Evolutionary conservation across 2,329 filamentous ascomycete genomes (phyloP).

Genomic region (Nectriaceae sp.): DNA sequence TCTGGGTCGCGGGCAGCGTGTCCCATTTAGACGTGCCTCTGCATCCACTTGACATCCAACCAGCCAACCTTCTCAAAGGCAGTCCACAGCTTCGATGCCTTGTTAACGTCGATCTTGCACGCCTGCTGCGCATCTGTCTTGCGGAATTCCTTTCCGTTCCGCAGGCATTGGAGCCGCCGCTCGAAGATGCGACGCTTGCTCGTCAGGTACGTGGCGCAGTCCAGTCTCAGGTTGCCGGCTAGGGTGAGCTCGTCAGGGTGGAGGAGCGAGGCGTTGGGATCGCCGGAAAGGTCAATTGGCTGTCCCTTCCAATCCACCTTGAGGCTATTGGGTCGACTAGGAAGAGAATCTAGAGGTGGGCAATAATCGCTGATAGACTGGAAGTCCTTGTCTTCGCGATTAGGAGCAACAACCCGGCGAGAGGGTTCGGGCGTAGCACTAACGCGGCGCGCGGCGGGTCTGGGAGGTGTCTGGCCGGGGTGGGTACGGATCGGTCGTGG

Average conservation of each 20-base stretch:
- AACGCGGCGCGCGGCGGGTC: slow-evolving; percentile 34
- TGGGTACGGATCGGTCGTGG: slow-evolving; percentile 39
- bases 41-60: slow-evolving; percentile 61
- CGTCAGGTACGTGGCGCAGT: slow-evolving; percentile 85
- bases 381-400: slow-evolving; percentile 83
- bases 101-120: slow-evolving; percentile 99
- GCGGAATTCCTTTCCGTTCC: slow-evolving; percentile 79
- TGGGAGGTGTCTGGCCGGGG: slow-evolving; percentile 23
- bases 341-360: slow-evolving; percentile 67
- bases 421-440: slow-evolving; percentile 53
- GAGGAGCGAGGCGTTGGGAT: slow-evolving; percentile 69
- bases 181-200: slow-evolving; percentile 93
- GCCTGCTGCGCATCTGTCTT: slow-evolving; percentile 95
- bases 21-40: slow-evolving; percentile 30
- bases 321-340: slow-evolving; percentile 66
- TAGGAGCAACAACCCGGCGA: slow-evolving; percentile 59
- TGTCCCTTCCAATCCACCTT: slow-evolving; percentile 89
- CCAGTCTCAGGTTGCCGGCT: slow-evolving; percentile 77
- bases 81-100: slow-evolving; percentile 89
- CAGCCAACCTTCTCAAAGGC: slow-evolving; percentile 87
- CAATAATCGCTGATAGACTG: slow-evolving; percentile 70
- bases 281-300: slow-evolving; percentile 72
- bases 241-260: slow-evolving; percentile 77
- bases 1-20: too few species aligned
- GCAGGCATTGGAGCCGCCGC: slow-evolving; percentile 67